phyloP scores from a whole-genome alignment of 192 early-diverging fungal genomes.

The Ambispora gerdemannii region DNA sequence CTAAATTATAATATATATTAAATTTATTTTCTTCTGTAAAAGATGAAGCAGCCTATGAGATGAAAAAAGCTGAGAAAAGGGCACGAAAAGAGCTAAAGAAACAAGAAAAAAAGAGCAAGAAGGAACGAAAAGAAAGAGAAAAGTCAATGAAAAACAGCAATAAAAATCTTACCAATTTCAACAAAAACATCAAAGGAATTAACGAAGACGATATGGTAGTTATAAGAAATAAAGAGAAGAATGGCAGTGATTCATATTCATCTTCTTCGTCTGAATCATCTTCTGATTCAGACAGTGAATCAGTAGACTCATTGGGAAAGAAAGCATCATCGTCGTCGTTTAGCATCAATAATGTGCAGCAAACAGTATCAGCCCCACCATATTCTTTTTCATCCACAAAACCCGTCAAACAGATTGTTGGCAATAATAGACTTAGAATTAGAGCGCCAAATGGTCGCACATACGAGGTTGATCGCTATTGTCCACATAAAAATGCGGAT shows the following conservation, averaged over 20 bases:
- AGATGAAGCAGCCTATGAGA: neutral
- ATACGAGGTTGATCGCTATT: conserved; percentile 55
- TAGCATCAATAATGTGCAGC: too few relatives aligned
- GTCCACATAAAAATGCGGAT: conserved; percentile 51
- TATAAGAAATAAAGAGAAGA: neutral
- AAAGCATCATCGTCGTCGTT: too few relatives aligned
- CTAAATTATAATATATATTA: neutral
- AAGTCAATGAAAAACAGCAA: neutral
- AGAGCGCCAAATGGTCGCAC: conserved; percentile 41
- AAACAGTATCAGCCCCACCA: neutral
- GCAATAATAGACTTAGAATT: conserved; percentile 45
- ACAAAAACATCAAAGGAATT: too few relatives aligned
- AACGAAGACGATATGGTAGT: neutral
- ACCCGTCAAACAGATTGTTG: neutral
- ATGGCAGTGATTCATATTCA: neutral
- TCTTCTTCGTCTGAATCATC: neutral
- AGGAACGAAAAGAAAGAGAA: neutral
- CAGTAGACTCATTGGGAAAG: too few relatives aligned
- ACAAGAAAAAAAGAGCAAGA: neutral
- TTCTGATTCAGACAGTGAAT: neutral
- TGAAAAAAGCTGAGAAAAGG: neutral
- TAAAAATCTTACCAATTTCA: too few relatives aligned
- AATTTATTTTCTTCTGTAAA: too few relatives aligned
- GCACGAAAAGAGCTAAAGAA: neutral
- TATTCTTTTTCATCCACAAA: neutral